Evolutionary conservation across 1,284 basidiomycete genomes (phyloP).

Genomic region (Cystobasidiaceae sp.): DNA sequence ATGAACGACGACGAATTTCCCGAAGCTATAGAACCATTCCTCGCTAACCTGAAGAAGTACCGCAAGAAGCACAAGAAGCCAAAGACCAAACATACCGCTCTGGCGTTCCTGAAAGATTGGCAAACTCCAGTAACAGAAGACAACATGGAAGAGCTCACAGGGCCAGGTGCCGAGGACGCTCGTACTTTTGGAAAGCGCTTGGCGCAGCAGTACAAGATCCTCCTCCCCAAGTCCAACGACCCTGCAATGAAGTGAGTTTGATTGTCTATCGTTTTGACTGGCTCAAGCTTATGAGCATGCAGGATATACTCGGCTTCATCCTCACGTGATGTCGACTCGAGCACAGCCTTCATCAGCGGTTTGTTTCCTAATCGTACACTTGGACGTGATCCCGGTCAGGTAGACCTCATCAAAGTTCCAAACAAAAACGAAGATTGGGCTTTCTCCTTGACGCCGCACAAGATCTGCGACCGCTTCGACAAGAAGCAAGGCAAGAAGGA

Average conservation of each 20-base stretch:
- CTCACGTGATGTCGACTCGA: conserved; percentile 48
- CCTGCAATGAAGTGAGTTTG: conserved; percentile 27
- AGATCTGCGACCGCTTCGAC: conserved; percentile 49
- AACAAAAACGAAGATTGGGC: conserved; percentile 50
- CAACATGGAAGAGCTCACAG: conserved; percentile 66
- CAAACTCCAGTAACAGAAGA: conserved; percentile 55
- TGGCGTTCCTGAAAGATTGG: conserved; percentile 48
- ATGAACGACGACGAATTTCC: conserved; percentile 51
- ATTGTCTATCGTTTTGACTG: too few species aligned
- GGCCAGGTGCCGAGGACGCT: conserved; percentile 47
- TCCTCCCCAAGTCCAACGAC: conserved; percentile 45
- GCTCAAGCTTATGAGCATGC: too few species aligned
- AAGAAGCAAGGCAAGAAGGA: conserved; percentile 48
- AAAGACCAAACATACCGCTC: conserved; percentile 33
- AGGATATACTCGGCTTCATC: conserved; percentile 50
- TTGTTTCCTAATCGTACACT: conserved; percentile 49
- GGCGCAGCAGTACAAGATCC: conserved; percentile 45
- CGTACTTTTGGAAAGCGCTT: conserved; percentile 46
- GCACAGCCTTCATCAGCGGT: conserved; percentile 49
- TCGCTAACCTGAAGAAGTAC: conserved; percentile 45
- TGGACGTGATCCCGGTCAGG: conserved; percentile 48
- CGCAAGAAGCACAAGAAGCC: conserved; percentile 37
- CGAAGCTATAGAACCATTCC: conserved; percentile 49
- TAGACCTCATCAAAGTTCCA: conserved; percentile 49
- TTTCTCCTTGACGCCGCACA: conserved; percentile 49